These are phyloP conservation scores for Teunomyces panamensis DNA, from an alignment of 805 yeast genomes.

Conservation along the genomic window DNA sequence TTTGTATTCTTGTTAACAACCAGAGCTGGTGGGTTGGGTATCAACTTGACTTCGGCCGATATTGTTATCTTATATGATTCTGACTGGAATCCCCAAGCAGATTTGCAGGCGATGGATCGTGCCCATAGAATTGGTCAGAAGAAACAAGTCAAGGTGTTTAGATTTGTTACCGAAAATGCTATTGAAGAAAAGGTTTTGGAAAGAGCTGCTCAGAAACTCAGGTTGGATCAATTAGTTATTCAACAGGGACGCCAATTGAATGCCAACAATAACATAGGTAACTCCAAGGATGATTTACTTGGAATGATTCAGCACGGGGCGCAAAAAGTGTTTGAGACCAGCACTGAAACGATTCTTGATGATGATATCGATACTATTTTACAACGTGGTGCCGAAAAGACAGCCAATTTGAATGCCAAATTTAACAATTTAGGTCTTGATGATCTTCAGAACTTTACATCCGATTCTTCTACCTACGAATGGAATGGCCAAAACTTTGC, in stretches of 20 bases:
- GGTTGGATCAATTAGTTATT: slow-evolving; percentile 91
- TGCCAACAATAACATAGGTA: slow-evolving; percentile 47
- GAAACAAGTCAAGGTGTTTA: slow-evolving; percentile 87
- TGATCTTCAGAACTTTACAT: slow-evolving; percentile 87
- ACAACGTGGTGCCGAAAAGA: slow-evolving; percentile 76
- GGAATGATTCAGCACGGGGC: slow-evolving; percentile 99
- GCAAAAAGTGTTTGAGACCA: slow-evolving; percentile 70
- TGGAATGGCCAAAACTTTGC: slow-evolving; percentile 94
- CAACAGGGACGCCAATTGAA: slow-evolving; percentile 77
- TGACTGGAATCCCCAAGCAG: slow-evolving; percentile 99
- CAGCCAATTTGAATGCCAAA: slow-evolving; percentile 73
- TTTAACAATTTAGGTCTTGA: slow-evolving; percentile 86
- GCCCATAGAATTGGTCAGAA: slow-evolving; percentile 98
- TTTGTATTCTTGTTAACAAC: slow-evolving; percentile 86
- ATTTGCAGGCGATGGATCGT: slow-evolving; percentile 96
- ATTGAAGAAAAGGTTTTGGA: slow-evolving; percentile 95
- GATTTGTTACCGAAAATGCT: slow-evolving; percentile 94
- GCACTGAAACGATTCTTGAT: slow-evolving; percentile 33
- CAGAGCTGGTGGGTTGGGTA: slow-evolving; percentile 96
- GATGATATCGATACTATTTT: slow-evolving; percentile 84
- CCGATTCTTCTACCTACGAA: slow-evolving; percentile 87
- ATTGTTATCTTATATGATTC: slow-evolving; percentile 85
- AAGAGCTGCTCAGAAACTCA: slow-evolving; percentile 89
- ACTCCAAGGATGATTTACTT: slow-evolving; percentile 76
- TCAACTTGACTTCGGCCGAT: slow-evolving; percentile 89